phyloP scores from a whole-genome alignment of 768 basidiomycete genomes.

The Boletus coccyginus region DNA sequence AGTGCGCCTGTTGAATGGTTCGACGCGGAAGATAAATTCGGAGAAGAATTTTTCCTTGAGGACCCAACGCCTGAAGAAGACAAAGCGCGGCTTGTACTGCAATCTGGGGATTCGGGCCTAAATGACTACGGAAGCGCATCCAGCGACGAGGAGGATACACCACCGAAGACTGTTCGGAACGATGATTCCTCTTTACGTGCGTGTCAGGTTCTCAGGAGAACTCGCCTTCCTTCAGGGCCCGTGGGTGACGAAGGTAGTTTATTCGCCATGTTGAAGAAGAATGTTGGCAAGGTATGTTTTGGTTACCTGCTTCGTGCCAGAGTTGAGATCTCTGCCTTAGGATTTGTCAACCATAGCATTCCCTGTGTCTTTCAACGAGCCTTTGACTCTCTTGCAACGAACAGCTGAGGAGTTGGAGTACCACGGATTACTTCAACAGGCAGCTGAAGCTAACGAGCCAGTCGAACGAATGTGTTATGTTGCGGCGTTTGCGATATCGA shows the following conservation, averaged over 20 bases:
- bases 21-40: slow-evolving; percentile 58
- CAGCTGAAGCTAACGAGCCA: slow-evolving; percentile 54
- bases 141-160: slow-evolving; percentile 44
- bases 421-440: slow-evolving; percentile 62
- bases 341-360: slow-evolving; percentile 80
- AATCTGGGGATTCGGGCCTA: slow-evolving; percentile 41
- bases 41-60: slow-evolving; percentile 63
- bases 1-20: slow-evolving; percentile 63
- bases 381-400: slow-evolving; percentile 77
- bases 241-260: slow-evolving; percentile 78
- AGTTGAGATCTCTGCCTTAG: slow-evolving; percentile 34
- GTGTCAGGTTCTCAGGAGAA: slow-evolving; percentile 46
- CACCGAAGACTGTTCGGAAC: neutral
- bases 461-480: slow-evolving; percentile 70
- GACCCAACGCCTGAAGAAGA: slow-evolving; percentile 39
- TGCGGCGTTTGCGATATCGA: slow-evolving; percentile 82
- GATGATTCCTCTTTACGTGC: slow-evolving; percentile 6
- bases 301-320: neutral
- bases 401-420: slow-evolving; percentile 86
- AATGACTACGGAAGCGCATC: slow-evolving; percentile 40
- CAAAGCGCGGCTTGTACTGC: slow-evolving; percentile 37
- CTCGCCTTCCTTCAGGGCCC: slow-evolving; percentile 55
- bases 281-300: slow-evolving; percentile 71
- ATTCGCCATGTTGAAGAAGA: slow-evolving; percentile 81
- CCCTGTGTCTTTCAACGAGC: slow-evolving; percentile 91